Evolutionary conservation across 2,329 filamentous ascomycete species (phyloP).

Genomic region (Hypoxylon sp.): DNA sequence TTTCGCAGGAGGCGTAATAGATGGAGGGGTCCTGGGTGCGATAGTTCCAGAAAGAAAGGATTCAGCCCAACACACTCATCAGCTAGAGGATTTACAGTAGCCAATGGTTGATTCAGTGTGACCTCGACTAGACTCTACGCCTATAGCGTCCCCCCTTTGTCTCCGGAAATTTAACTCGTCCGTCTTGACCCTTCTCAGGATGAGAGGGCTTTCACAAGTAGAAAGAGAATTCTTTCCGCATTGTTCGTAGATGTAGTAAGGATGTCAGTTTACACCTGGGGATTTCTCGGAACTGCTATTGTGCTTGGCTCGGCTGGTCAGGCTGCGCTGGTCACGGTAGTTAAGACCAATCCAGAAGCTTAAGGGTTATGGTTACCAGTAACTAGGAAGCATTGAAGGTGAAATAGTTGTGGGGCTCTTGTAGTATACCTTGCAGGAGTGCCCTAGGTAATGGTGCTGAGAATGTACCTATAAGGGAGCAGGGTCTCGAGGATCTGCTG

Average conservation of each 20-base stretch:
- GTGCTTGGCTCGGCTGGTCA: conserved; percentile 45
- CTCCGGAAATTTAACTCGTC: conserved; percentile 45
- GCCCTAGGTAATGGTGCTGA: conserved; percentile 45
- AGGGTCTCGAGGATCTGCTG: conserved; percentile 53
- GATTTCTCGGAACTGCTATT: conserved; percentile 33
- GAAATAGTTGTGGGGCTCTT: conserved; percentile 50
- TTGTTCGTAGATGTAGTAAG: conserved; percentile 43
- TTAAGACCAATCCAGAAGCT: conserved; percentile 49
- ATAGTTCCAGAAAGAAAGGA: conserved; percentile 33
- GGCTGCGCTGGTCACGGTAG: conserved; percentile 44
- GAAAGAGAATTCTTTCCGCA: conserved; percentile 41
- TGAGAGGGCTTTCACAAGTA: conserved; percentile 43
- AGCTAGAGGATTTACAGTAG: conserved; percentile 41
- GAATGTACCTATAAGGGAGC: conserved; percentile 50
- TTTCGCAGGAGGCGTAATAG: conserved; percentile 25
- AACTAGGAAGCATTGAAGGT: conserved; percentile 46
- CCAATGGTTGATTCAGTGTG: conserved; percentile 48
- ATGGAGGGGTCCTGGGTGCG: conserved; percentile 26
- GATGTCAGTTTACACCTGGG: conserved; percentile 43
- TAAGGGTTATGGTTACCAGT: conserved; percentile 46
- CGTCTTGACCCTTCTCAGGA: conserved; percentile 46
- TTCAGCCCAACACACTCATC: conserved; percentile 44
- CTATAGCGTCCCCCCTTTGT: conserved; percentile 44
- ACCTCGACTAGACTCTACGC: conserved; percentile 44
- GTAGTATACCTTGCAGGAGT: conserved; percentile 51